Evolutionary conservation across 108 stramenopile species (phyloP).

Genomic region (Hondaea fermentalgiana): DNA sequence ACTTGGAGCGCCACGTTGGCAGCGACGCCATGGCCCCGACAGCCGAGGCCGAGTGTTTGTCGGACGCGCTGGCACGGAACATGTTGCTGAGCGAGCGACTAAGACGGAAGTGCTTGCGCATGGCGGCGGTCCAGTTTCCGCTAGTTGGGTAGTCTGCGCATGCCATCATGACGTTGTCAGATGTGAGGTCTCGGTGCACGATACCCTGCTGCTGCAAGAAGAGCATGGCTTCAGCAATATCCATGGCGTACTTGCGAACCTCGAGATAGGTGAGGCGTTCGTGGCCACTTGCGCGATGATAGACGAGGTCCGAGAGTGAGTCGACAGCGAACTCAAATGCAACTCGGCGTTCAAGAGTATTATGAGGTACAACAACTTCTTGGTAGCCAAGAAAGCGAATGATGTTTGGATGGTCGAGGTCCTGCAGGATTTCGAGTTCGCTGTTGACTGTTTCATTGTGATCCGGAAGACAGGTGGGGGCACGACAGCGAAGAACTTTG

Average conservation of each 20-base stretch:
- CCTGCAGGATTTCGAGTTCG: conserved; percentile 1
- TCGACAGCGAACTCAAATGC: conserved; percentile 14
- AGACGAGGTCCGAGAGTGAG: not conserved
- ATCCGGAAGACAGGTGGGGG: not conserved
- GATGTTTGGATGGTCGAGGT: not conserved
- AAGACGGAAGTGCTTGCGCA: not conserved
- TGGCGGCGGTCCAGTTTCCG: not conserved
- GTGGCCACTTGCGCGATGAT: not conserved
- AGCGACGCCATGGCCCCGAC: not conserved
- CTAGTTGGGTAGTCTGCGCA: not conserved
- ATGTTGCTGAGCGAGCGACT: not conserved
- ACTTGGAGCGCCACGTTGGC: not conserved
- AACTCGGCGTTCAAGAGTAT: not conserved
- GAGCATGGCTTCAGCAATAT: not conserved
- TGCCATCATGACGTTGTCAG: not conserved
- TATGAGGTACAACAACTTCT: not conserved
- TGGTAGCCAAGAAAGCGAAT: not conserved
- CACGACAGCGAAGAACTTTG: not conserved
- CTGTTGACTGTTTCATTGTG: not conserved
- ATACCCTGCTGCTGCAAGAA: not conserved
- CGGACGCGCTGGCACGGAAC: not conserved
- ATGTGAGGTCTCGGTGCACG: not conserved
- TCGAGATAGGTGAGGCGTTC: not conserved
- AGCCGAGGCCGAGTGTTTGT: not conserved
- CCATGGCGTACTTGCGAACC: not conserved